Base-by-base conservation (phyloP, 2,329 filamentous ascomycete species). In the Massarina eburnea region DNA sequence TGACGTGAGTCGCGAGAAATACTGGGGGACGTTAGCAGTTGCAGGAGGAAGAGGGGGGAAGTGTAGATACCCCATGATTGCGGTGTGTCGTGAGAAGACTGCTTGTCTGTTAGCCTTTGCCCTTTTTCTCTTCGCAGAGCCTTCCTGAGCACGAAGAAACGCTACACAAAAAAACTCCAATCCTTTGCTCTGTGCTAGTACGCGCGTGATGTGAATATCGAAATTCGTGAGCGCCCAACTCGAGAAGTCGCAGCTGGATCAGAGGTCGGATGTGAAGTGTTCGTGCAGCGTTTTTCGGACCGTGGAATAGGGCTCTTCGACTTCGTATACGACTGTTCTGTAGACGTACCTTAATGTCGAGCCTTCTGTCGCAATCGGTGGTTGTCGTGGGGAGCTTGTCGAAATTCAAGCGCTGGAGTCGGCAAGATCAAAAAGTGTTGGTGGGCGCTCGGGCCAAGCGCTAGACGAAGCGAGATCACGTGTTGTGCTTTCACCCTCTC, bases 1-100 rank as follows among this genome's bases (percentile, higher is more conserved):
- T 99, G 94, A 83, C 94, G 91, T 78, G 91, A 96, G 82, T 97
- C 92, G 83, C 94, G 89, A 80, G 92, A 96, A 83, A 99, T 97
- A 99, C 94, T 78, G 68, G 10, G 34, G 29, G 21, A 12, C 43
- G 68, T 77, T 58, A 77, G 74, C 64, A 39, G 20, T 38, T 56
- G 51, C 19, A 26, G 4, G 36, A 20, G 14, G 34, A 33, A 32
- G 27, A 33, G 33, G 43, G 36, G 30, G 49, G 41, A 46, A 41
- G 45, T 39, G 45, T 60, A 66, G 61, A 70, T 76, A 78, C 75
- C 75, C 76, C 76, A 78, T 78, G 70, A 67, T 76, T 76, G 73
- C 74, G 70, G 61, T 70, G 65, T 64, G 67, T 72, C 71, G 76
- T 72, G 71, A 71, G 67, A 68, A 62, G 64, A 54, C 62, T 69